Evolutionary conservation across 805 yeast genomes (phyloP).

Genomic region (Kodamaea kaohsiungensis): DNA sequence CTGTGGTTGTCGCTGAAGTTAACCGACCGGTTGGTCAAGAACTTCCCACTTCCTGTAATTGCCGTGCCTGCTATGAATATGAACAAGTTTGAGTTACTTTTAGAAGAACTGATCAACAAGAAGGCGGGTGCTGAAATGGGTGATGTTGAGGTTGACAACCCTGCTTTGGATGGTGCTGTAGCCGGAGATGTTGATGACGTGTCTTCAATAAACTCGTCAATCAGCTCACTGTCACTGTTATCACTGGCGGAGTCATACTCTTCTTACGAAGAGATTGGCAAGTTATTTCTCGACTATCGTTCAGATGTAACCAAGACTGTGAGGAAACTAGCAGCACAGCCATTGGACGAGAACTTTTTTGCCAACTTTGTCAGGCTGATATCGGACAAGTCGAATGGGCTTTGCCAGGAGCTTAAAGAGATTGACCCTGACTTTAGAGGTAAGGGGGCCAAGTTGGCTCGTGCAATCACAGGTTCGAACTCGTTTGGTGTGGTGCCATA

Average conservation of each 20-base stretch:
- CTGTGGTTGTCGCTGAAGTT: conserved; percentile 64
- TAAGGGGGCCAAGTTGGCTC: conserved; percentile 42
- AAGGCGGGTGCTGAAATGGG: background rate
- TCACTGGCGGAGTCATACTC: conserved; percentile 34
- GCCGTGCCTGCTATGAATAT: conserved; percentile 63
- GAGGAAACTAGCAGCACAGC: conserved; percentile 16
- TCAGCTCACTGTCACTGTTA: conserved; percentile 20
- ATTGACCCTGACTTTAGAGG: conserved; percentile 43
- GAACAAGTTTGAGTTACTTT: conserved; percentile 49
- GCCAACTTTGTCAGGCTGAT: conserved; percentile 27
- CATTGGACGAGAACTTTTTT: conserved; percentile 29
- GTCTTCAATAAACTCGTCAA: conserved; percentile 15
- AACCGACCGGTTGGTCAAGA: conserved; percentile 64
- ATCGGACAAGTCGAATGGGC: conserved; percentile 34
- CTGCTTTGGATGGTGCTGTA: background rate
- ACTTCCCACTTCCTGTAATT: conserved; percentile 65
- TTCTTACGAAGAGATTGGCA: conserved; percentile 41
- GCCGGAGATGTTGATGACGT: conserved; percentile 12
- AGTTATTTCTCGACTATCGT: conserved; percentile 32
- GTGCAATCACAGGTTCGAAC: conserved; percentile 44
- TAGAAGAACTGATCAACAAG: conserved; percentile 32
- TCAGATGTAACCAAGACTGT: conserved; percentile 16
- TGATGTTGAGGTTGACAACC: background rate
- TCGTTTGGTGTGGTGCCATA: conserved; percentile 40
- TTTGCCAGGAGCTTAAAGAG: conserved; percentile 36